Conservation (phyloP, 257 asterid genomes). For the Striga asiatica region DNA sequence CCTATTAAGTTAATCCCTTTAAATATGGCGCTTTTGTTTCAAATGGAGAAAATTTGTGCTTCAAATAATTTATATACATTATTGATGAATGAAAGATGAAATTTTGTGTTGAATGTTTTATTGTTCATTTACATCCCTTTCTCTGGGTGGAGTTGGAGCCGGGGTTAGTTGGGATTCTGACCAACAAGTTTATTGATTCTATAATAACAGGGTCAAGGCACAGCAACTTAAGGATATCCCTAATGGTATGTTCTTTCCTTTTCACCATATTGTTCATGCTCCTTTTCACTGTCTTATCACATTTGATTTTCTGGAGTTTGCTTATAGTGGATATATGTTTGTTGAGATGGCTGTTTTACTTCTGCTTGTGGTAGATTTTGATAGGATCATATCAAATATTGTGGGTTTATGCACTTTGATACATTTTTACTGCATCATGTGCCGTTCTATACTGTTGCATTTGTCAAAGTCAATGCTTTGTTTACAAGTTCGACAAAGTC, state of each 20-base stretch:
- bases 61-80: too few relatives aligned
- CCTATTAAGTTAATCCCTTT: too few relatives aligned
- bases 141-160: not conserved
- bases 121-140: not conserved
- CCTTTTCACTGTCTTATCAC: too few relatives aligned
- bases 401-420: not conserved
- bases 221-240: conserved; percentile 80
- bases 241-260: conserved; percentile 25
- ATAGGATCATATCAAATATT: not conserved
- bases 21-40: too few relatives aligned
- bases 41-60: too few relatives aligned
- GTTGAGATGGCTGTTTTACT: conserved; percentile 2
- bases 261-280: not conserved
- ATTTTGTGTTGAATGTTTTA: too few relatives aligned
- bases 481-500: not conserved
- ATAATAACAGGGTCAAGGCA: conserved; percentile 66
- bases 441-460: not conserved
- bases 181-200: conserved; percentile 4
- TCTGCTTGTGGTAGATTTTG: not conserved
- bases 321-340: not conserved
- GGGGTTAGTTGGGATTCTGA: conserved; percentile 4
- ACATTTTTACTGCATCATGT: not conserved
- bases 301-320: too few relatives aligned
- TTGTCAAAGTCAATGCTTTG: not conserved
- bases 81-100: too few relatives aligned